These are phyloP conservation scores for Lenzites betulinus DNA, from an alignment of 768 basidiomycete species.

Conservation along the genomic window DNA sequence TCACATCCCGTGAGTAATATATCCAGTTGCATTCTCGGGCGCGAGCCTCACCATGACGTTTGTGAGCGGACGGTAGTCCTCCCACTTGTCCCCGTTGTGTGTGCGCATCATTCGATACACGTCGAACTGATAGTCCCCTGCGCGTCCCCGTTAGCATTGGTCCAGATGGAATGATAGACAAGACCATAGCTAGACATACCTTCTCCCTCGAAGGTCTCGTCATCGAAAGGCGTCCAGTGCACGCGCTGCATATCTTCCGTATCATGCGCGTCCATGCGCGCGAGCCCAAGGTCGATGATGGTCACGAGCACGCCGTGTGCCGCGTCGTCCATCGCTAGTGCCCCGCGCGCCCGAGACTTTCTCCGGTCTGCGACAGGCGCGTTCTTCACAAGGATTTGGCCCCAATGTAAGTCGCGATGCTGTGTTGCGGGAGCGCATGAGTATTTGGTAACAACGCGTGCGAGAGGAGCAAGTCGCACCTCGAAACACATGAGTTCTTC, in stretches of 20 bases:
- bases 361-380: constrained; percentile 35
- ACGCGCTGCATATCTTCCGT: constrained; percentile 41
- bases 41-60: constrained; percentile 78
- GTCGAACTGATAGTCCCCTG: constrained; percentile 93
- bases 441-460: neutral
- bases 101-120: constrained; percentile 87
- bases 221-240: constrained; percentile 83
- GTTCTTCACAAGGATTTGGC: constrained; percentile 86
- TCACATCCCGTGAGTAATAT: neutral
- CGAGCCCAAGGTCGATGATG: constrained; percentile 93
- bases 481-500: constrained; percentile 86
- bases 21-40: neutral
- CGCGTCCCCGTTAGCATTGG: neutral
- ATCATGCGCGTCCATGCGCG: constrained; percentile 72
- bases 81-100: constrained; percentile 67
- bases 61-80: constrained; percentile 74
- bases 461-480: constrained; percentile 47
- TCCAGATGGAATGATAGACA: neutral
- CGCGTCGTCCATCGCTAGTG: constrained; percentile 60
- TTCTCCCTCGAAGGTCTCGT: constrained; percentile 89
- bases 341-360: constrained; percentile 27
- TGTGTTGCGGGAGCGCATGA: constrained; percentile 39
- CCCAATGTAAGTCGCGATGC: constrained; percentile 99
- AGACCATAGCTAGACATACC: constrained; percentile 44
- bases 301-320: constrained; percentile 74